Conservation (phyloP, 257 asterid genomes). For the Plantago elongata region DNA sequence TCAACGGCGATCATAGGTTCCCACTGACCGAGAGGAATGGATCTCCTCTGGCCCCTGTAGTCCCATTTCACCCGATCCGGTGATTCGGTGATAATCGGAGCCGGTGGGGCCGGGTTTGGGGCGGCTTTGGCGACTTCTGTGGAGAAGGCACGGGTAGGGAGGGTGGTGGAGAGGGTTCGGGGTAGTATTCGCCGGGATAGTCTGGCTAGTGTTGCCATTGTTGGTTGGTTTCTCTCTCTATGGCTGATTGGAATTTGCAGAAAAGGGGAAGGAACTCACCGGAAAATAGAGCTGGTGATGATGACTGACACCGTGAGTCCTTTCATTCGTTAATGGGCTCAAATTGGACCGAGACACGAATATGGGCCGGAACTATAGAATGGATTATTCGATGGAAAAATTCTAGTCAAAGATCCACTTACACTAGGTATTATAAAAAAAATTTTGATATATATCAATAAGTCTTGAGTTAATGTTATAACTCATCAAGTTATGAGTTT, state of each 20-base stretch:
- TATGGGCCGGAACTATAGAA: too few species aligned
- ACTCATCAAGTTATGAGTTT: too few species aligned
- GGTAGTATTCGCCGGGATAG: slow-evolving; percentile 52
- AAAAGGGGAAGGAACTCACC: not conserved
- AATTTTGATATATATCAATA: too few species aligned
- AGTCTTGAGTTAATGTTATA: too few species aligned
- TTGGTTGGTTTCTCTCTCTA: not conserved
- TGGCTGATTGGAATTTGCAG: slow-evolving; percentile 6
- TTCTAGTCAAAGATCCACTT: too few species aligned
- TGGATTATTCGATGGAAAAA: too few species aligned
- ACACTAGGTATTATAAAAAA: too few species aligned
- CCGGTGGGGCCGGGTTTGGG: slow-evolving; percentile 19
- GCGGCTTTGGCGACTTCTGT: slow-evolving; percentile 38
- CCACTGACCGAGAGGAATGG: slow-evolving; percentile 90
- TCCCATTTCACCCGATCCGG: slow-evolving; percentile 86
- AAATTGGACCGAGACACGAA: too few species aligned
- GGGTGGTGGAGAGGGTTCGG: slow-evolving; percentile 31
- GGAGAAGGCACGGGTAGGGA: slow-evolving; percentile 37
- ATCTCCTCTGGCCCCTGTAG: slow-evolving; percentile 77
- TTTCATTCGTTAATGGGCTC: too few species aligned
- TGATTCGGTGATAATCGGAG: slow-evolving; percentile 41
- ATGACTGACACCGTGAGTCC: too few species aligned
- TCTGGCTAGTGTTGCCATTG: slow-evolving; percentile 70
- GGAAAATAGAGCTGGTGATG: not conserved
- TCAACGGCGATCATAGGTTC: slow-evolving; percentile 80